Evolutionary conservation across 495 filamentous ascomycete species (phyloP).

Genomic region (Hamigera avellanea): DNA sequence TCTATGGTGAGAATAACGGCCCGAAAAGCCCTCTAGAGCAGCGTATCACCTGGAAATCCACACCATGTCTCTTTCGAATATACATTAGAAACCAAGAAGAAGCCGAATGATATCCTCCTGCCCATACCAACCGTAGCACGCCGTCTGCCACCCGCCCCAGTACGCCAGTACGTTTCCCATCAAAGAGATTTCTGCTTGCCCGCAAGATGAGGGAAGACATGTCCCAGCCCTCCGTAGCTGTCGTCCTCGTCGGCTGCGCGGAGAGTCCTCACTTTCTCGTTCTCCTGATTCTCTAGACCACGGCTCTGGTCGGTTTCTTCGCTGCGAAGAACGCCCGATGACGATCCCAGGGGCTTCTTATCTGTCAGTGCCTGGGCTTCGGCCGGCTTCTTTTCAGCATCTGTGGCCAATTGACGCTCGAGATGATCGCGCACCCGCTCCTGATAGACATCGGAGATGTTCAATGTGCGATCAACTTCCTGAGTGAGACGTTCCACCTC

Average conservation of each 20-base stretch:
- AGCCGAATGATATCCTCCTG: too few species aligned
- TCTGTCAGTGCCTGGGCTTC: slow-evolving; percentile 3
- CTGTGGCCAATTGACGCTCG: slow-evolving; percentile 3
- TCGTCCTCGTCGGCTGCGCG: neutral
- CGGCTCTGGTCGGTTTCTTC: neutral
- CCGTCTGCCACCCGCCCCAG: too few species aligned
- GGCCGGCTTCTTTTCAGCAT: slow-evolving; percentile 1
- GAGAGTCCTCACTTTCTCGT: neutral
- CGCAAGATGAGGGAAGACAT: slow-evolving; percentile 37
- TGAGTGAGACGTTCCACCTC: slow-evolving; percentile 42
- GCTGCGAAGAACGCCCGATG: too few species aligned
- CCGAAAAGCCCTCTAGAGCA: too few species aligned
- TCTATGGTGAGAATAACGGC: too few species aligned
- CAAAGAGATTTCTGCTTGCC: slow-evolving; percentile 3
- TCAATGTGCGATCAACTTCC: slow-evolving; percentile 41
- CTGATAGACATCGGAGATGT: slow-evolving; percentile 34
- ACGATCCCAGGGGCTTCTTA: neutral
- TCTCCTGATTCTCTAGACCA: neutral
- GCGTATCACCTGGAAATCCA: too few species aligned
- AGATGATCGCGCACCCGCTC: slow-evolving; percentile 28
- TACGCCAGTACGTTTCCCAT: too few species aligned
- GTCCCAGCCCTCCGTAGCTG: slow-evolving; percentile 14
- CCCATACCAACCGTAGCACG: too few species aligned
- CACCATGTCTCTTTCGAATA: too few species aligned
- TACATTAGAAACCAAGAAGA: too few species aligned